These are phyloP conservation scores for Jaminaea rosea DNA, from an alignment of 1,284 basidiomycete genomes.

Conservation along the genomic window DNA sequence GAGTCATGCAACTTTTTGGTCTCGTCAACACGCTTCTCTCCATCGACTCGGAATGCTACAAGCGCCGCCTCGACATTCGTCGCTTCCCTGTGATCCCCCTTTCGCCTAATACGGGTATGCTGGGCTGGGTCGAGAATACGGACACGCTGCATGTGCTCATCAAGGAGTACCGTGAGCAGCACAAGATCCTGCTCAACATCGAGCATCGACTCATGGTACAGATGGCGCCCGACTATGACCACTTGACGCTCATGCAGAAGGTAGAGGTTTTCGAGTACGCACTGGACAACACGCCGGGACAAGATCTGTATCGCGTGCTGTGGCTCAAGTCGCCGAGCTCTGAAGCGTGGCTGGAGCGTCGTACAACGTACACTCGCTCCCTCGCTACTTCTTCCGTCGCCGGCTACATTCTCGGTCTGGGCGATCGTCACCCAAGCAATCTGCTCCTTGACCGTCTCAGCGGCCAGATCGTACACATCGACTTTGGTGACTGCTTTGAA, in stretches of 20 bases:
- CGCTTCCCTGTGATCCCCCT: constrained; percentile 87
- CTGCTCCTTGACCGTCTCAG: constrained; percentile 82
- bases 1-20: constrained; percentile 98
- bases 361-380: constrained; percentile 92
- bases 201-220: constrained; percentile 95
- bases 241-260: constrained; percentile 86
- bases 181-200: constrained; percentile 91
- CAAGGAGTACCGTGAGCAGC: constrained; percentile 54
- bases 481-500: constrained; percentile 60
- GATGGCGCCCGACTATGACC: constrained; percentile 99
- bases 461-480: constrained; percentile 93
- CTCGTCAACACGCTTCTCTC: constrained; percentile 90
- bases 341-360: constrained; percentile 93
- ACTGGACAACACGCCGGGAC: constrained; percentile 94
- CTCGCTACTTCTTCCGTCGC: constrained; percentile 56
- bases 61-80: constrained; percentile 88
- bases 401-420: constrained; percentile 82
- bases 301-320: constrained; percentile 94
- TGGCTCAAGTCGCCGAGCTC: constrained; percentile 94
- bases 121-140: constrained; percentile 93
- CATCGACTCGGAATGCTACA: constrained; percentile 89
- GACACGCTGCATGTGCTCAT: constrained; percentile 98
- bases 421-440: constrained; percentile 98
- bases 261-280: constrained; percentile 99
- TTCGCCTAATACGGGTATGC: constrained; percentile 86